These are phyloP conservation scores for Heliocybe sulcata DNA, from an alignment of 1,284 basidiomycete genomes.

Conservation along the genomic window DNA sequence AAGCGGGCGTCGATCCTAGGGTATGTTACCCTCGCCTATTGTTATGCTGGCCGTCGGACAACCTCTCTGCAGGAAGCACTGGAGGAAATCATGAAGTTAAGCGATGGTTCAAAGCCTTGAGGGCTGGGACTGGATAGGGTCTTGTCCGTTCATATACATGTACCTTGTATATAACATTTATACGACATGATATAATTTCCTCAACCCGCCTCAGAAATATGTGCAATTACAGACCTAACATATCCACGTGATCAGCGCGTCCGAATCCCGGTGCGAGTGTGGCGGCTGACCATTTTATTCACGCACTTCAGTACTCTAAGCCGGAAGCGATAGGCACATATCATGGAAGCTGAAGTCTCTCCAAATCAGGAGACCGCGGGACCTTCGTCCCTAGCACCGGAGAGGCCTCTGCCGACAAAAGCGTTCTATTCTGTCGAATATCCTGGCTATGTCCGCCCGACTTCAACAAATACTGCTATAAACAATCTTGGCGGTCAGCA, in stretches of 20 bases:
- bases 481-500: slow-evolving; percentile 61
- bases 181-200: no score
- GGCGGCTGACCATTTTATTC: no score
- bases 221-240: not conserved
- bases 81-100: not conserved
- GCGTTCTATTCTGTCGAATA: slow-evolving; percentile 83
- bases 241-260: not conserved
- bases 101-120: not conserved
- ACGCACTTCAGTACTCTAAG: no score
- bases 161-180: not conserved
- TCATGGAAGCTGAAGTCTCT: no score
- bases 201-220: not conserved
- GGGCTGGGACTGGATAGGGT: no score
- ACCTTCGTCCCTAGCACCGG: slow-evolving; percentile 24
- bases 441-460: slow-evolving; percentile 71
- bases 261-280: not conserved
- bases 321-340: no score
- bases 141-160: not conserved
- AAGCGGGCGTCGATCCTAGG: not conserved
- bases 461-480: slow-evolving; percentile 60
- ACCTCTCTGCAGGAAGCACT: not conserved
- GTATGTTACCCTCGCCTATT: no score
- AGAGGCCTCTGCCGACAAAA: slow-evolving; percentile 46
- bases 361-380: not conserved
- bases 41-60: not conserved